Percentiles rank a stretch among this genome's conserved stretches.
These are phyloP conservation scores for Fistulifera pelliculosa DNA, from an alignment of 108 stramenopile species.

Conservation along the genomic window DNA sequence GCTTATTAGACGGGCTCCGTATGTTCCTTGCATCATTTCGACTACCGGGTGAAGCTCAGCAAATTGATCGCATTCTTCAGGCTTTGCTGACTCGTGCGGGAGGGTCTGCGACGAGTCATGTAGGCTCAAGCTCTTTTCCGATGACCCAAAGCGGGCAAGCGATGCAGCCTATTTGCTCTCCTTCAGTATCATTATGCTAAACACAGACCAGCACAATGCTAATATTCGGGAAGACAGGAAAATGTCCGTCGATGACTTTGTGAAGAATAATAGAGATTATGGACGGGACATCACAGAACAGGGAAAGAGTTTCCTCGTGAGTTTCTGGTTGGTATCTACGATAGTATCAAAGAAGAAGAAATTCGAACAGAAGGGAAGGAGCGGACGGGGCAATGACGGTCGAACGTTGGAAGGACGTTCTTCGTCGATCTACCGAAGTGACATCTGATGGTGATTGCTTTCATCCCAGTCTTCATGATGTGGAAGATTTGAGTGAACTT, in stretches of 20 bases:
- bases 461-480: conserved; percentile 20
- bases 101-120: conserved; percentile 72
- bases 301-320: conserved; percentile 77
- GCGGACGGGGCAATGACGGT: conserved; percentile 84
- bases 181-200: conserved; percentile 97
- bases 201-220: conserved; percentile 96
- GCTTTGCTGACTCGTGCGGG: conserved; percentile 83
- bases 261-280: conserved; percentile 88
- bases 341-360: conserved; percentile 74
- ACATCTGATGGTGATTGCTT: conserved; percentile 14
- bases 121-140: conserved; percentile 53
- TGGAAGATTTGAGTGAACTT: conserved; percentile 62
- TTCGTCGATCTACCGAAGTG: conserved; percentile 38
- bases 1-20: conserved; percentile 76
- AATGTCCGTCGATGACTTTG: conserved; percentile 86
- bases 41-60: conserved; percentile 90
- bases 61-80: conserved; percentile 84
- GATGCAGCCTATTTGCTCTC: conserved; percentile 91
- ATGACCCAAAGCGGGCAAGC: conserved; percentile 74
- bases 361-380: conserved; percentile 85
- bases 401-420: conserved; percentile 84
- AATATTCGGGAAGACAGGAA: conserved; percentile 90
- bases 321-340: conserved; percentile 82
- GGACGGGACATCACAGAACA: conserved; percentile 84
- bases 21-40: conserved; percentile 93